phyloP scores from a whole-genome alignment of 257 asterid genomes.

The Nicotiana knightiana region DNA sequence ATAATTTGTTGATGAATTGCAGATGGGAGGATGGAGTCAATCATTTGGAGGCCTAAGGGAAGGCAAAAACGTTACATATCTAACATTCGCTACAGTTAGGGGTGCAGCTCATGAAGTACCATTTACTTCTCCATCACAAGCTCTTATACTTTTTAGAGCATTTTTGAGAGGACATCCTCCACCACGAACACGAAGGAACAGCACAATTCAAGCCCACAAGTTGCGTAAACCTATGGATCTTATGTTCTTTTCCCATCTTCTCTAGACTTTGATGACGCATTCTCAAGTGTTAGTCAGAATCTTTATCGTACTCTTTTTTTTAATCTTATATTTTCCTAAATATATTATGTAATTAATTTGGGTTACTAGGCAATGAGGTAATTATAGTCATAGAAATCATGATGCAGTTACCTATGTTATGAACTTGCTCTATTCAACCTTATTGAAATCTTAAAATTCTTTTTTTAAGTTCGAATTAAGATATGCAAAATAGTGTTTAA shows the following conservation, averaged over 20 bases:
- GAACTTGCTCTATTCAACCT: no score
- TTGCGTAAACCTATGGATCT: background rate
- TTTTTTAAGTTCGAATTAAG: no score
- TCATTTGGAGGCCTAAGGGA: conserved; percentile 11
- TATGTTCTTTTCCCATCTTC: background rate
- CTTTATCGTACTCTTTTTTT: background rate
- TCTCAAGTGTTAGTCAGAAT: background rate
- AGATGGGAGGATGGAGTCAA: conserved; percentile 24
- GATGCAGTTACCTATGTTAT: no score
- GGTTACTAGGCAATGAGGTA: no score
- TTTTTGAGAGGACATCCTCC: conserved; percentile 11
- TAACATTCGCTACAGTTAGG: conserved; percentile 21
- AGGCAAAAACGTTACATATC: conserved; percentile 1
- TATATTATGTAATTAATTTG: no score
- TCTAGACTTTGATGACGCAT: background rate
- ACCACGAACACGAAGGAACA: background rate
- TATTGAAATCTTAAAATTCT: no score
- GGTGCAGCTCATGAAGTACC: conserved; percentile 29
- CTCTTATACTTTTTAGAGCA: conserved; percentile 15
- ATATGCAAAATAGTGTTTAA: no score
- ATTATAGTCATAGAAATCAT: no score
- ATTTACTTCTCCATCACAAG: conserved; percentile 25
- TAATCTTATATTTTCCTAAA: background rate
- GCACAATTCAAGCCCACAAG: background rate
- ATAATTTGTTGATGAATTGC: background rate